Conservation (phyloP, 1,284 basidiomycete species). For the Austroboletus novae-zelandiae region DNA sequence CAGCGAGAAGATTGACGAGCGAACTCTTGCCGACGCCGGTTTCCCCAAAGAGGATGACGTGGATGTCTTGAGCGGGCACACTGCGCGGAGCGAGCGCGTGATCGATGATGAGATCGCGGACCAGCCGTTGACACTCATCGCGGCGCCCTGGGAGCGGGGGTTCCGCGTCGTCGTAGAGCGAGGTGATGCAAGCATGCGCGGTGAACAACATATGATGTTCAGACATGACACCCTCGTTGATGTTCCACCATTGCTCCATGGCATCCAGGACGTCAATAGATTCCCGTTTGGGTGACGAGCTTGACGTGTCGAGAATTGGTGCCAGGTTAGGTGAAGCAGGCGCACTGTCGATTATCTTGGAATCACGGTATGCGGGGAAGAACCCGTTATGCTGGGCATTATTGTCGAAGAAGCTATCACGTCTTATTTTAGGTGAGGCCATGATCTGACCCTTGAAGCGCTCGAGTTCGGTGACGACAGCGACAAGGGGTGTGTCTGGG, state of each 20-base stretch:
- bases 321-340: background rate
- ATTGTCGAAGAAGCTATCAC: background rate
- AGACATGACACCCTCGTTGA: conserved; percentile 1
- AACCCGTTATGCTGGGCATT: background rate
- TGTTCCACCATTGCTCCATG: conserved; percentile 25
- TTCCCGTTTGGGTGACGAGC: conserved; percentile 2
- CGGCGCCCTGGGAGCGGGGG: conserved; percentile 18
- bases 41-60: conserved; percentile 19
- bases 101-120: conserved; percentile 22
- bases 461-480: conserved; percentile 28
- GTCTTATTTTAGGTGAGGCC: background rate
- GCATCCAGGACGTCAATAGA: conserved; percentile 7
- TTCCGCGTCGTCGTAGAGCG: conserved; percentile 19
- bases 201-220: conserved; percentile 14
- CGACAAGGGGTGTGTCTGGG: conserved; percentile 20
- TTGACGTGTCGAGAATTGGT: background rate
- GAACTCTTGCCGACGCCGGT: conserved; percentile 32
- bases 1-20: conserved; percentile 29
- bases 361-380: too few relatives aligned
- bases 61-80: conserved; percentile 19
- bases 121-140: conserved; percentile 16
- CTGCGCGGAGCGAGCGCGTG: conserved; percentile 21
- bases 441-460: conserved; percentile 1
- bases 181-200: conserved; percentile 27
- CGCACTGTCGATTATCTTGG: background rate